Evolutionary conservation across 139 green algal genomes (phyloP).

Genomic region (Haematococcus lacustris): DNA sequence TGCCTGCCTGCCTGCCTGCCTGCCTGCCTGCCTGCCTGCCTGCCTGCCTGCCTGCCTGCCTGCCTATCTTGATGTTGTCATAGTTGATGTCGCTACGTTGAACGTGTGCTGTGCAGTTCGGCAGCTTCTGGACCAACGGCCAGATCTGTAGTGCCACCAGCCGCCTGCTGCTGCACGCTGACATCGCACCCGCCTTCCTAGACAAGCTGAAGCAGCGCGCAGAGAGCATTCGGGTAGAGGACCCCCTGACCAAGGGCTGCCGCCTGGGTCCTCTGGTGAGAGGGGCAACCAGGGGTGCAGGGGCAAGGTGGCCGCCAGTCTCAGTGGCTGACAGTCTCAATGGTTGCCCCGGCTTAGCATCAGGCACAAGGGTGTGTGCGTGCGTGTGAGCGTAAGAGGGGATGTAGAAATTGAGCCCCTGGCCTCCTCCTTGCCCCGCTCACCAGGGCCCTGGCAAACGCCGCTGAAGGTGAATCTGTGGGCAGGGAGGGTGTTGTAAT

Average conservation of each 20-base stretch:
- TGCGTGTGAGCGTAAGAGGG: background rate
- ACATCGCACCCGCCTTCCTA: constrained; percentile 59
- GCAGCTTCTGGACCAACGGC: constrained; percentile 72
- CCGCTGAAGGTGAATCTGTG: background rate
- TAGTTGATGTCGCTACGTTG: too few species aligned
- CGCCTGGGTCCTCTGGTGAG: constrained; percentile 64
- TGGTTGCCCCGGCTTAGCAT: background rate
- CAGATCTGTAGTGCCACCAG: constrained; percentile 86
- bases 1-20: background rate
- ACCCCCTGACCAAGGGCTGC: constrained; percentile 58
- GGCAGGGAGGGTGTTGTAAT: too few species aligned
- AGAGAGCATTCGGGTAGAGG: constrained; percentile 56
- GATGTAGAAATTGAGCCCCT: too few species aligned
- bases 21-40: background rate
- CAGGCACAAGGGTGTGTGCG: background rate
- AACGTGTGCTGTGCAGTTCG: constrained; percentile 61
- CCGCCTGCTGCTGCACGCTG: constrained; percentile 72
- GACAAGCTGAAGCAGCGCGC: constrained; percentile 55
- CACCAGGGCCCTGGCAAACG: too few species aligned
- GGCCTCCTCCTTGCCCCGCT: too few species aligned
- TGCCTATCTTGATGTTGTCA: background rate
- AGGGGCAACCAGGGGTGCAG: background rate
- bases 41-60: background rate
- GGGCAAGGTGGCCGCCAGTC: background rate
- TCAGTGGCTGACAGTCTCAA: background rate